Conservation (phyloP, 495 filamentous ascomycete genomes). For the Sabuloglossum arenarium region DNA sequence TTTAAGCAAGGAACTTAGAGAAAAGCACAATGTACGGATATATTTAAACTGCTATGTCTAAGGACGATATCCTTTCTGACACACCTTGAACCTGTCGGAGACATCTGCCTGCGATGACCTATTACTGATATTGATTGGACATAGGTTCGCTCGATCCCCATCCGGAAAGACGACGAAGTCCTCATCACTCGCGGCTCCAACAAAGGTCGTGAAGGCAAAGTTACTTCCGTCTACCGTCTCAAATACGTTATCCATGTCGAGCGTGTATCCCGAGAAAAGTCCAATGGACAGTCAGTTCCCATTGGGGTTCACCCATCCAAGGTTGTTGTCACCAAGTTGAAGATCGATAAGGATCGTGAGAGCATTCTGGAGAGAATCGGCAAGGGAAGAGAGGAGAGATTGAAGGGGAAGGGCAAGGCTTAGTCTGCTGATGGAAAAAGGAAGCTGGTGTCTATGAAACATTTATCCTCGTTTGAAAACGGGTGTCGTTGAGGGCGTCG, state of each 20-base stretch:
- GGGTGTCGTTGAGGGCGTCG: too few relatives aligned
- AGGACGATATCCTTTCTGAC: background rate
- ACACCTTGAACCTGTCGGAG: too few relatives aligned
- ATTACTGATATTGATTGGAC: background rate
- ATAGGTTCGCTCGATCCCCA: slow-evolving; percentile 85
- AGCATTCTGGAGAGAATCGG: slow-evolving; percentile 70
- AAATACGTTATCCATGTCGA: slow-evolving; percentile 91
- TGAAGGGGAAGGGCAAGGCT: slow-evolving; percentile 24
- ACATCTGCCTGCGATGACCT: background rate
- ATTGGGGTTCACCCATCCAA: slow-evolving; percentile 81
- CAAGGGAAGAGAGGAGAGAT: slow-evolving; percentile 48
- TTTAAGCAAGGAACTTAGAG: slow-evolving; percentile 83
- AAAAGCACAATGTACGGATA: slow-evolving; percentile 71
- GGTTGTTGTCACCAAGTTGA: slow-evolving; percentile 90
- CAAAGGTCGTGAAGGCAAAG: slow-evolving; percentile 92
- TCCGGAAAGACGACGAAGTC: slow-evolving; percentile 97
- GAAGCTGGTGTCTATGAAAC: background rate
- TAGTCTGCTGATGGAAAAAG: slow-evolving; percentile 5
- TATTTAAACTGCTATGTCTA: background rate
- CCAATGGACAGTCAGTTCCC: slow-evolving; percentile 74
- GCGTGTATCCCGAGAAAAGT: slow-evolving; percentile 84
- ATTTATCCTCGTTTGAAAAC: background rate
- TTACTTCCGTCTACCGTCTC: slow-evolving; percentile 91
- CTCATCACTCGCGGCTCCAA: slow-evolving; percentile 65
- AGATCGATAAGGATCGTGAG: slow-evolving; percentile 97